Percentiles rank a stretch among this genome's conserved stretches.
phyloP scores from a whole-genome alignment of 2,329 filamentous ascomycete genomes.

The Pseudogymnoascus destructans region DNA sequence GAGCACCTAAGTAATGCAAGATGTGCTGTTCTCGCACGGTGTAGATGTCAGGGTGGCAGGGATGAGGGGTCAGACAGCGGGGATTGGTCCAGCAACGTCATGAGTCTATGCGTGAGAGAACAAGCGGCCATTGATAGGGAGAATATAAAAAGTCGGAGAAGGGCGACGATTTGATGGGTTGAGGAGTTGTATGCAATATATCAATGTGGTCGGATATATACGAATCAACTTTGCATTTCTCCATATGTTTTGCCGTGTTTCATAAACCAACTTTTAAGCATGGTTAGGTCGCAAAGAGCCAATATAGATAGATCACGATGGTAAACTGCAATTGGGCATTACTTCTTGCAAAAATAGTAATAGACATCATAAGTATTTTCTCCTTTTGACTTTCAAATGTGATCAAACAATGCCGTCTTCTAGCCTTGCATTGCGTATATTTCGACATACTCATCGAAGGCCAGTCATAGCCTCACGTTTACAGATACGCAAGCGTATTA shows the following conservation, averaged over 20 bases:
- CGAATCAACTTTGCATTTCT: neutral
- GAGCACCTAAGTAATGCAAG: slow-evolving; percentile 7
- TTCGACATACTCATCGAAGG: neutral
- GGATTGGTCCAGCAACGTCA: slow-evolving; percentile 6
- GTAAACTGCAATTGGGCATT: neutral
- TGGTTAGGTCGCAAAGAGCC: neutral
- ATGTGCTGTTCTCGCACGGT: slow-evolving; percentile 8
- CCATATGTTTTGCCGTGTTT: neutral
- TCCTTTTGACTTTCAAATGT: neutral
- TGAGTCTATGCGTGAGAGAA: neutral
- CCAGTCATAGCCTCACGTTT: neutral
- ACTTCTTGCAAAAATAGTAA: neutral
- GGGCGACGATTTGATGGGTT: neutral
- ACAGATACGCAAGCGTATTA: slow-evolving; percentile 50
- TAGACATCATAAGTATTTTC: neutral
- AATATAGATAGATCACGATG: neutral
- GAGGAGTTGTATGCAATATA: neutral
- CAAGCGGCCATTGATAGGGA: slow-evolving; percentile 7
- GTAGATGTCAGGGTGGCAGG: slow-evolving; percentile 2
- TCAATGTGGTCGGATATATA: neutral
- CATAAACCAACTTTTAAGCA: neutral
- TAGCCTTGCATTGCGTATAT: neutral
- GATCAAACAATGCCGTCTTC: neutral
- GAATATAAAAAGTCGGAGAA: slow-evolving; percentile 1
- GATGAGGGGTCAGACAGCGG: slow-evolving; percentile 4